Conservation (phyloP, 495 filamentous ascomycete species). For the Penicillium bialowiezense region DNA sequence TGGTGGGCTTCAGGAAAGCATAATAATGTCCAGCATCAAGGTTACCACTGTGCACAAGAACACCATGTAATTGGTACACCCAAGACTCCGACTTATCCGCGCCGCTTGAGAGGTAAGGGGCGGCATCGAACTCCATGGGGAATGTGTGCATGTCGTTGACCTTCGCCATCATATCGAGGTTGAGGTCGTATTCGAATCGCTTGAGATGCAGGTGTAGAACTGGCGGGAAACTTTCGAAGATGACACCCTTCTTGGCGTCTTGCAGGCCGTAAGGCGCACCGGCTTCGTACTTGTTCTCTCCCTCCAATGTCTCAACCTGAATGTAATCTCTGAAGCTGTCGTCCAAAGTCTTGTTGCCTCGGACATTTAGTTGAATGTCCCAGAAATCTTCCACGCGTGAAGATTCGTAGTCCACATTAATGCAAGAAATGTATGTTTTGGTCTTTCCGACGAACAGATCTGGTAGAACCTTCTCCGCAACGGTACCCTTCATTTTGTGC, state of each 20-base stretch:
- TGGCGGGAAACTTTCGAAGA: slow-evolving; percentile 93
- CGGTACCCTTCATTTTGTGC: slow-evolving; percentile 95
- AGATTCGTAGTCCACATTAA: slow-evolving; percentile 96
- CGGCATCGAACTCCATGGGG: slow-evolving; percentile 86
- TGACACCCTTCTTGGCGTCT: slow-evolving; percentile 95
- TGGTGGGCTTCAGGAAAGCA: slow-evolving; percentile 89
- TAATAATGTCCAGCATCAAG: slow-evolving; percentile 99
- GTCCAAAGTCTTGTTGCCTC: slow-evolving; percentile 85
- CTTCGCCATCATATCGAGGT: slow-evolving; percentile 97
- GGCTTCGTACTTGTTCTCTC: slow-evolving; percentile 97
- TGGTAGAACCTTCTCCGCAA: slow-evolving; percentile 85
- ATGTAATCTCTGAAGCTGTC: slow-evolving; percentile 97
- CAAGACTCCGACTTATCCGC: slow-evolving; percentile 88
- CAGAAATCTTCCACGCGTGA: slow-evolving; percentile 95
- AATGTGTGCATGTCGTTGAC: slow-evolving; percentile 98
- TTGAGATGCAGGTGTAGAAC: slow-evolving; percentile 96
- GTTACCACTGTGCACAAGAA: slow-evolving; percentile 94
- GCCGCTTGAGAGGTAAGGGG: slow-evolving; percentile 80
- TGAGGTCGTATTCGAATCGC: slow-evolving; percentile 95
- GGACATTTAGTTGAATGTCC: slow-evolving; percentile 97
- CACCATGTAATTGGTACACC: slow-evolving; percentile 89
- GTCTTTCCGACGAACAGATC: slow-evolving; percentile 93
- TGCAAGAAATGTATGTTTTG: slow-evolving; percentile 98
- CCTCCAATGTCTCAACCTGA: slow-evolving; percentile 92
- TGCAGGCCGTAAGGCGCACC: slow-evolving; percentile 85